These are phyloP conservation scores for Lumnitzera littorea DNA, from an alignment of 345 rosid species.

Conservation along the genomic window DNA sequence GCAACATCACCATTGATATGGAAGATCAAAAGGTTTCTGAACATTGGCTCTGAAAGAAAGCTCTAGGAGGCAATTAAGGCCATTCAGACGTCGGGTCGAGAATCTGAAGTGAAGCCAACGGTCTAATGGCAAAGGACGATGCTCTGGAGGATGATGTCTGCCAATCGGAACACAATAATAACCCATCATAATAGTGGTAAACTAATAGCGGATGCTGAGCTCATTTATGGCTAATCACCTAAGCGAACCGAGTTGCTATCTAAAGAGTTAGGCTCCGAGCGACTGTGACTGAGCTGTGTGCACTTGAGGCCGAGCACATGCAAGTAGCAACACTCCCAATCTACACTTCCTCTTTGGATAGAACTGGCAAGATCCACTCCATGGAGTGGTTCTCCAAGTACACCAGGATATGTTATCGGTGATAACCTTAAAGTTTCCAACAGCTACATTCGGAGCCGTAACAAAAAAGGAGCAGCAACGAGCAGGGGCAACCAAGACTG, in stretches of 20 bases:
- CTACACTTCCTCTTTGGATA: constrained; percentile 90
- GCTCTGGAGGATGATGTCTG: constrained; percentile 24
- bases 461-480: no score
- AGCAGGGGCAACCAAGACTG: no score
- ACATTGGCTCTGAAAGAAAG: constrained; percentile 44
- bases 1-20: constrained; percentile 39
- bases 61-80: constrained; percentile 36
- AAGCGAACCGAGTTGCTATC: no score
- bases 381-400: constrained; percentile 91
- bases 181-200: no score
- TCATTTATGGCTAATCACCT: no score
- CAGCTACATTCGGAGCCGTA: no score
- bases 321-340: no score
- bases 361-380: constrained; percentile 98
- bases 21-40: constrained; percentile 42
- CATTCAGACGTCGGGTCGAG: constrained; percentile 22
- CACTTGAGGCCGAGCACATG: no score
- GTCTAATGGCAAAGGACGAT: constrained; percentile 17
- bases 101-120: constrained; percentile 28
- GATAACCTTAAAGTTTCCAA: constrained; percentile 66
- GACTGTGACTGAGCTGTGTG: no score
- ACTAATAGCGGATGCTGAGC: no score
- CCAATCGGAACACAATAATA: no score
- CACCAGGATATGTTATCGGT: constrained; percentile 95
- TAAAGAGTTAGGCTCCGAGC: no score